phyloP scores from a whole-genome alignment of 2,329 filamentous ascomycete species.

The Aspergillus sp. region DNA sequence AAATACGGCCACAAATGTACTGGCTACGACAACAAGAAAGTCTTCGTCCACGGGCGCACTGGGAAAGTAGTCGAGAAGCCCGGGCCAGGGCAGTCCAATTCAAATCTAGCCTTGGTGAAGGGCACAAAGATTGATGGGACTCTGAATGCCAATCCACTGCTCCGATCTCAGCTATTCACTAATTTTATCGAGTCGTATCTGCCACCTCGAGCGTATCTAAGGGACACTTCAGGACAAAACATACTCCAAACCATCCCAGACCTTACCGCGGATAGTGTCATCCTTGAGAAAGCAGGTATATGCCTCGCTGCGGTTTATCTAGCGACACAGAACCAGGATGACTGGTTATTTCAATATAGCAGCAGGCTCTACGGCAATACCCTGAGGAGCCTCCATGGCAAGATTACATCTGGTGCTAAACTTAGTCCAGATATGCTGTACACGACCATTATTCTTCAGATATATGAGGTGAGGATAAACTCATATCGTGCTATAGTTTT shows the following conservation, averaged over 20 bases:
- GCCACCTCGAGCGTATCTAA: slow-evolving; percentile 3
- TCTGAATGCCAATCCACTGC: slow-evolving; percentile 14
- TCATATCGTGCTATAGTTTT: not conserved
- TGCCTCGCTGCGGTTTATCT: slow-evolving; percentile 19
- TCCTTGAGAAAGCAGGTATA: slow-evolving; percentile 18
- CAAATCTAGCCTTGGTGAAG: not conserved
- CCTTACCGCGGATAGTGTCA: slow-evolving; percentile 11
- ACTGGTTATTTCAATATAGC: slow-evolving; percentile 19
- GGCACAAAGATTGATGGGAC: slow-evolving; percentile 9
- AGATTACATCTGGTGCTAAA: slow-evolving; percentile 13
- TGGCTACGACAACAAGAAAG: slow-evolving; percentile 17
- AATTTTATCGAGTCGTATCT: slow-evolving; percentile 15
- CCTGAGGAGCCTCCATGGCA: slow-evolving; percentile 15
- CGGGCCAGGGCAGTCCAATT: not conserved
- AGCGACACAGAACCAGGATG: slow-evolving; percentile 18
- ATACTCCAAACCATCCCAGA: slow-evolving; percentile 17
- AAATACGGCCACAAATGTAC: slow-evolving; percentile 24
- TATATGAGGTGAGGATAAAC: slow-evolving; percentile 21
- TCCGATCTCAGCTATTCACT: slow-evolving; percentile 16
- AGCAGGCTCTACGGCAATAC: slow-evolving; percentile 20
- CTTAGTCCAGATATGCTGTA: slow-evolving; percentile 20
- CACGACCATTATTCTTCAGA: slow-evolving; percentile 22
- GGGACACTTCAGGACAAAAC: not conserved
- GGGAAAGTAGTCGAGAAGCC: not conserved
- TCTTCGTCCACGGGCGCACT: slow-evolving; percentile 18